Base-by-base conservation (phyloP, 192 early-diverging fungal genomes). In the Coemansia sp. region DNA sequence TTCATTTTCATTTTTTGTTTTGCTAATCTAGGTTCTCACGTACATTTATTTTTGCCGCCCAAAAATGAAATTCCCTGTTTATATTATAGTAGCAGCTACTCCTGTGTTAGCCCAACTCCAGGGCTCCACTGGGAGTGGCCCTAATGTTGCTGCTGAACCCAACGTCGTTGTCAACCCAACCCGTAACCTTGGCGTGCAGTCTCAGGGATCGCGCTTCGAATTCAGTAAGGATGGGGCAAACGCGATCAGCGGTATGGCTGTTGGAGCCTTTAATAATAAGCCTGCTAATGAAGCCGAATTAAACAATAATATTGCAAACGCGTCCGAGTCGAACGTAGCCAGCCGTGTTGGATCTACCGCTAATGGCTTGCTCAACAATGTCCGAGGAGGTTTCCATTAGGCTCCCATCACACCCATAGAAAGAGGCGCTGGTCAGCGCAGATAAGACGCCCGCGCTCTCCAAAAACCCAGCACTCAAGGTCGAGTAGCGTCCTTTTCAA, bases 261-360 rank as follows among this genome's bases (percentile, higher is more conserved):
- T 64, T 43, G 72, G 64, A 51, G 51, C 66, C 12, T 75, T 81
- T 67, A 64, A 24, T 61, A 64, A 63, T 35, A 3, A 26, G 8
- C n/a, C 45, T 38, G 45, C 53, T 2, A 81, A 81, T 68, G 26
- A 57, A 4, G 78, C 67, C n/a, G 21, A 43, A 18, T 73, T 63
- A 36, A 65, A 73, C 57, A 72, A 67, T 68, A 81, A 76, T 70
- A 41, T 67, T 44, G 35, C 69, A 34, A 81, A 76, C 70, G 69
- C 69, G 4, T 69, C 70, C n/a, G 26, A 66, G 64, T 66, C 64
- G 23, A 33, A 30, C 24, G 49, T 67, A 5, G 63, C 66, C 24
- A 73, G 78, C 39, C 76, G 73, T 70, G 59, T 48, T 5, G 78
- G 78, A 49, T 15, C 60, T 26, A 81, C 73, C 23, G 52, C 66